A percentile compares a stretch with the other conserved stretches of the same genome.
These are phyloP conservation scores for Daldinia loculata DNA, from an alignment of 495 filamentous ascomycete species.

Conservation along the genomic window DNA sequence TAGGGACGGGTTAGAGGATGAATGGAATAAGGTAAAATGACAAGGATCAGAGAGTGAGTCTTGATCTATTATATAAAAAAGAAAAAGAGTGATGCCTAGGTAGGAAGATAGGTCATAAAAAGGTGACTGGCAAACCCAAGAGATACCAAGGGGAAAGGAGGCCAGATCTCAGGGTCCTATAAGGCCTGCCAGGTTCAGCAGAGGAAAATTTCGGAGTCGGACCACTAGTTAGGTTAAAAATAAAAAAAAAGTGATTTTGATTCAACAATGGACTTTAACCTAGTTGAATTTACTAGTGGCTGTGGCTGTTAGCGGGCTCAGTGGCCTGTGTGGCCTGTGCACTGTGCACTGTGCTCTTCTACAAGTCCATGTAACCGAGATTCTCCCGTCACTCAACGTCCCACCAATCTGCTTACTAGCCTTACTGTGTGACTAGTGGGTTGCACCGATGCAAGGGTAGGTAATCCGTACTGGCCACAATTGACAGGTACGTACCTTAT, in stretches of 20 bases:
- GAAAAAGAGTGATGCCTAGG: slow-evolving; percentile 30
- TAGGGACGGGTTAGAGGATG: slow-evolving; percentile 16
- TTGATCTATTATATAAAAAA: slow-evolving; percentile 22
- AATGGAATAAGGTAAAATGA: slow-evolving; percentile 39
- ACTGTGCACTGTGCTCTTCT: not conserved
- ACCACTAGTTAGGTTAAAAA: slow-evolving; percentile 15
- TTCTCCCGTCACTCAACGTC: slow-evolving; percentile 18
- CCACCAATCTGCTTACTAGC: slow-evolving; percentile 7
- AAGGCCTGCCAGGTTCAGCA: slow-evolving; percentile 29
- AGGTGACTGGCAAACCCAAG: slow-evolving; percentile 27
- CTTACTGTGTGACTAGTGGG: slow-evolving; percentile 9
- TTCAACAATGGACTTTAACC: slow-evolving; percentile 16
- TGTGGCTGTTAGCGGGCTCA: not conserved
- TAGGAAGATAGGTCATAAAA: slow-evolving; percentile 14
- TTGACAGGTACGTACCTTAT: slow-evolving; percentile 29
- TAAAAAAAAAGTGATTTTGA: slow-evolving; percentile 16
- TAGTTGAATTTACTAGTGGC: not conserved
- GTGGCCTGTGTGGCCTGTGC: not conserved
- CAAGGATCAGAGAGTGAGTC: slow-evolving; percentile 21
- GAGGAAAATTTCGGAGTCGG: slow-evolving; percentile 36
- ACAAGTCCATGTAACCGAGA: slow-evolving; percentile 14
- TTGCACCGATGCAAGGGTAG: too few relatives aligned
- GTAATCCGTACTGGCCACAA: not conserved
- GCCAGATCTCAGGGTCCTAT: slow-evolving; percentile 48
- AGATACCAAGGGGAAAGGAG: slow-evolving; percentile 33